Conservation (phyloP, 2,329 filamentous ascomycete genomes). For the Dactylellina cionopaga region DNA sequence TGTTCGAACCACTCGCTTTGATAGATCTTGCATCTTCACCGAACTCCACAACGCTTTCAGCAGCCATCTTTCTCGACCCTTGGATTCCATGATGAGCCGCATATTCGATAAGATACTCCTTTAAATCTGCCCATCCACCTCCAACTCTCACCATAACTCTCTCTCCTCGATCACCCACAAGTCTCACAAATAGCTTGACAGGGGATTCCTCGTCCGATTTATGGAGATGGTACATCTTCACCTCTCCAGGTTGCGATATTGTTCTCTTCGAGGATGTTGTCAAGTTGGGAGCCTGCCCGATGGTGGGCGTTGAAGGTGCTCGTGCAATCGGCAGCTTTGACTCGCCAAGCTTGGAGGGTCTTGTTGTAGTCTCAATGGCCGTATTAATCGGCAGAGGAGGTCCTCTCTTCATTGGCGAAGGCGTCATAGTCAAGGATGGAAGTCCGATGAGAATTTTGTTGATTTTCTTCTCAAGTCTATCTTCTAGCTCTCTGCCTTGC, state of each 20-base stretch:
- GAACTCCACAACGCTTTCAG: conserved; percentile 41
- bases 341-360: conserved; percentile 58
- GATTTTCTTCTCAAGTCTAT: conserved; percentile 55
- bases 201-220: conserved; percentile 84
- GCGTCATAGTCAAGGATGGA: conserved; percentile 53
- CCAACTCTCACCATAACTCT: conserved; percentile 98
- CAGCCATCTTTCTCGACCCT: conserved; percentile 58
- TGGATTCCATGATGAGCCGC: conserved; percentile 87
- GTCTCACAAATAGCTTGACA: conserved; percentile 92
- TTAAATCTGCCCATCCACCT: conserved; percentile 96
- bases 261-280: conserved; percentile 63
- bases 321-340: conserved; percentile 60
- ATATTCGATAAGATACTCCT: conserved; percentile 93
- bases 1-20: conserved; percentile 42
- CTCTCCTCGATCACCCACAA: conserved; percentile 88
- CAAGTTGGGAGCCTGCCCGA: conserved; percentile 62
- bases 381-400: conserved; percentile 40
- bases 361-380: not conserved
- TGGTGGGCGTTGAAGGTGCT: conserved; percentile 59
- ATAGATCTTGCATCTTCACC: conserved; percentile 40
- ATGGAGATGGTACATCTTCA: conserved; percentile 91
- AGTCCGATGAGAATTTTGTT: conserved; percentile 56
- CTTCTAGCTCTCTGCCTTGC: conserved; percentile 48
- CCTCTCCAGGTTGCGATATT: conserved; percentile 65
- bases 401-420: conserved; percentile 48